Conservation (phyloP, 73 alveolate genomes). For the Paramecium tetraurelia region DNA sequence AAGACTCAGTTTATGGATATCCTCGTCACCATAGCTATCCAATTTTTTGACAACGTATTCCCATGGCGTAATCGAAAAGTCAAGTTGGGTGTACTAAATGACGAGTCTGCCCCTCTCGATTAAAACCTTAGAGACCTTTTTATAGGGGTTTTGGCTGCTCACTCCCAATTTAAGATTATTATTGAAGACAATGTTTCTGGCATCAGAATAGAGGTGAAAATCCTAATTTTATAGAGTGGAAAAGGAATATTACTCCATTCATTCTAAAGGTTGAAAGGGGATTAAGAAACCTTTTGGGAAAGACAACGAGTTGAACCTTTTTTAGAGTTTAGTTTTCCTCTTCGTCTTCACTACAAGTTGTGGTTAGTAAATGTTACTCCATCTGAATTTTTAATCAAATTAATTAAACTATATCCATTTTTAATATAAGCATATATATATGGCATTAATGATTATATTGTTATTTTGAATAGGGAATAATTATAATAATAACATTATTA, state of each 20-base stretch:
- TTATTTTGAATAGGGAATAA: background rate
- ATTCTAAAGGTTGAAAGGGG: slow-evolving; percentile 7
- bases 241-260: background rate
- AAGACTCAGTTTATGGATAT: background rate
- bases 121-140: background rate
- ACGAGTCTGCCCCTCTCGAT: background rate
- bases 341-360: background rate
- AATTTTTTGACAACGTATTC: background rate
- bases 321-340: background rate
- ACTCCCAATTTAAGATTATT: background rate
- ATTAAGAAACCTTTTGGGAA: background rate
- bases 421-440: background rate
- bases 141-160: slow-evolving; percentile 8
- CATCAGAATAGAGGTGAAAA: slow-evolving; percentile 28
- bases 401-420: background rate
- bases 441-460: background rate
- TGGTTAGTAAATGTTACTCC: background rate
- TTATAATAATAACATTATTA: background rate
- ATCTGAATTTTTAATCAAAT: background rate
- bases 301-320: background rate
- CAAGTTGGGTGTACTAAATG: background rate
- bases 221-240: background rate
- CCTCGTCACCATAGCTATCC: background rate
- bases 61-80: slow-evolving; percentile 22
- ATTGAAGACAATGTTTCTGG: background rate